A percentile compares a stretch with the other conserved stretches of the same genome.
phyloP scores from a whole-genome alignment of 129 eudicot species.

The Dittrichia graveolens region DNA sequence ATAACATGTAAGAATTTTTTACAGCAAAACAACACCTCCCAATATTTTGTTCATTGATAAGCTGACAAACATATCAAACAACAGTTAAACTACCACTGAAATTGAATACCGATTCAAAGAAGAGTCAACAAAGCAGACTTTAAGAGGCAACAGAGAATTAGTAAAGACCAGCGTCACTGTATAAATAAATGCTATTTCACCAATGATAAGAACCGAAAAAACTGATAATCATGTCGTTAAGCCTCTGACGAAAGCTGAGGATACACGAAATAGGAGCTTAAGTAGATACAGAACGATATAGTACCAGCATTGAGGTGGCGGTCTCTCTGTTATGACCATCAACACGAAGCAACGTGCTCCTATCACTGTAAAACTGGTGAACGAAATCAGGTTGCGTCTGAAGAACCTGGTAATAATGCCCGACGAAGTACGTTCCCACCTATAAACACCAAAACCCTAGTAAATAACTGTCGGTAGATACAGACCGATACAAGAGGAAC shows the following conservation, averaged over 20 bases:
- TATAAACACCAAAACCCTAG: slow-evolving; percentile 28
- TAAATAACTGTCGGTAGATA: background rate
- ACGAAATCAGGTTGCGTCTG: slow-evolving; percentile 69
- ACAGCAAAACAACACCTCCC: background rate
- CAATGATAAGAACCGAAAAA: background rate
- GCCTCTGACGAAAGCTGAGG: background rate
- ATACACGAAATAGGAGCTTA: slow-evolving; percentile 3
- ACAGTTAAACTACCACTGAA: background rate
- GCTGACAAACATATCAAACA: background rate
- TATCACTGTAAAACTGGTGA: slow-evolving; percentile 73
- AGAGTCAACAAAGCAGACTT: background rate
- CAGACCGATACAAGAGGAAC: background rate
- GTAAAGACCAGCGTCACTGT: too few relatives aligned
- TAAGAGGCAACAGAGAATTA: background rate
- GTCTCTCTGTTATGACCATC: slow-evolving; percentile 66
- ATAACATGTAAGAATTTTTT: background rate
- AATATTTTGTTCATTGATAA: background rate
- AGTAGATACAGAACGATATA: background rate
- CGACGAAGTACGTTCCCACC: slow-evolving; percentile 83
- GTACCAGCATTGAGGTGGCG: slow-evolving; percentile 81
- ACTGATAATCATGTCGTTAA: background rate
- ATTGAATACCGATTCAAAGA: background rate
- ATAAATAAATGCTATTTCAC: background rate
- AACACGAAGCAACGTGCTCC: slow-evolving; percentile 76
- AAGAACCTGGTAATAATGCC: slow-evolving; percentile 74